Base-by-base conservation (phyloP, 495 filamentous ascomycete genomes). In the Symbiotaphrina buchneri region DNA sequence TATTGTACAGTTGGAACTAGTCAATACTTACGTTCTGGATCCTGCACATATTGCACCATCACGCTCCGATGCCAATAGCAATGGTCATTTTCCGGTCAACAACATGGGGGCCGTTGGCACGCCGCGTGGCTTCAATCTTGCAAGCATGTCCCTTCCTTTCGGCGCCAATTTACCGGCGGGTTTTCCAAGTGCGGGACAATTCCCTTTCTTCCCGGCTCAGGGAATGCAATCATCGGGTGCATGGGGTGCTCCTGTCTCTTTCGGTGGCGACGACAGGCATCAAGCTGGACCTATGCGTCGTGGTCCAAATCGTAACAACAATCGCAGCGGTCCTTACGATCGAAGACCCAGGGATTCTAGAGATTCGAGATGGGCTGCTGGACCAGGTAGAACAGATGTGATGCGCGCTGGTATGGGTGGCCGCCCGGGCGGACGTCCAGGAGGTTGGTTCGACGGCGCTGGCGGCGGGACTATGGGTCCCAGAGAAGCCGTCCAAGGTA, bases 11-110 rank as follows among this genome's bases (percentile, higher is more conserved):
- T 66, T 91, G 38, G 58, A 67, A 10, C 67, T 95, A 13, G 73
- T 99, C 41, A 99, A 95, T 44, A 67, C 73, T 13, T 99, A 95
- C 47, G 81, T 92, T 7, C 51, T 91, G 6, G 87, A 99, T 42
- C 87, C 87, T 14, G 66, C 85, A 11, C 83, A 92, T 45, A 83
- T 94, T 46, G 74, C 83, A 28, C 79, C 90, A 8, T 80, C 83
- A 1, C 69, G 81, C 14, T 84, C 82, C 13, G 91, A 99, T 49
- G 74, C 87, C n/a, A 94, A 91, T 45, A 85, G 77, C 52, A 95
- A 95, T 41, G 84, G 85, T 1, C 87, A 97, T 50, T 92, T 91
- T 58, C 81, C 83, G 0, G 61, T 75, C 19, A 47, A 54, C n/a
- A 67, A 71, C 41, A 71, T 72, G 28, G 56, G 61, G 24, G 67